Evolutionary conservation across 208 protist species (phyloP).

Genomic region (Leishmania braziliensis): DNA sequence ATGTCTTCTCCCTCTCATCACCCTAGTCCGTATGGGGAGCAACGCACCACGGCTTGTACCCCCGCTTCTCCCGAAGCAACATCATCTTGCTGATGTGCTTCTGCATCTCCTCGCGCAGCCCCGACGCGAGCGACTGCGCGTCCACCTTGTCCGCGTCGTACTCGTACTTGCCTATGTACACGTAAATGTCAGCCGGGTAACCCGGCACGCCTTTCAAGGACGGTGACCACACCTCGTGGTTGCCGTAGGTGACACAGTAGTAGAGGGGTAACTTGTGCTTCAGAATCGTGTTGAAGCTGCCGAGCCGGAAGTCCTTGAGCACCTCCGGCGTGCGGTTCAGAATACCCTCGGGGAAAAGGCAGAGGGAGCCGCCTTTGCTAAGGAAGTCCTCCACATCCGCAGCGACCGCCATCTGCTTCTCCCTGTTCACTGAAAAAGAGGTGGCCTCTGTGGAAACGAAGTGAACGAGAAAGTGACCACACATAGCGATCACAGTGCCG

Average conservation of each 20-base stretch:
- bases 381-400: slow-evolving; percentile 64
- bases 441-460: slow-evolving; percentile 58
- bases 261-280: slow-evolving; percentile 66
- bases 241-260: slow-evolving; percentile 81
- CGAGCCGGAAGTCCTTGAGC: slow-evolving; percentile 83
- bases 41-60: slow-evolving; percentile 49
- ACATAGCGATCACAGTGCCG: slow-evolving; percentile 64
- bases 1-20: neutral
- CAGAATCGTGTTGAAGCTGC: slow-evolving; percentile 77
- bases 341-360: slow-evolving; percentile 86
- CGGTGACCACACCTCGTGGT: slow-evolving; percentile 79
- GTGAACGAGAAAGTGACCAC: slow-evolving; percentile 86
- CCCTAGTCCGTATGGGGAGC: slow-evolving; percentile 7
- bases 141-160: slow-evolving; percentile 53
- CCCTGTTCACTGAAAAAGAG: slow-evolving; percentile 79
- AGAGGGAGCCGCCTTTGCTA: slow-evolving; percentile 56
- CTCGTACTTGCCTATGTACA: slow-evolving; percentile 81
- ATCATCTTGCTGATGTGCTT: slow-evolving; percentile 62
- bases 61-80: slow-evolving; percentile 34
- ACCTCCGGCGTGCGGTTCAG: slow-evolving; percentile 81
- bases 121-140: slow-evolving; percentile 43
- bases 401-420: slow-evolving; percentile 77
- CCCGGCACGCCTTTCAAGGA: slow-evolving; percentile 61
- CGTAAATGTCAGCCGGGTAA: slow-evolving; percentile 75
- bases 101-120: slow-evolving; percentile 79